Evolutionary conservation across 2,329 filamentous ascomycete genomes (phyloP), one percentile per base, ranked within the genome.

Genomic region (Paraphoma sp.): DNA sequence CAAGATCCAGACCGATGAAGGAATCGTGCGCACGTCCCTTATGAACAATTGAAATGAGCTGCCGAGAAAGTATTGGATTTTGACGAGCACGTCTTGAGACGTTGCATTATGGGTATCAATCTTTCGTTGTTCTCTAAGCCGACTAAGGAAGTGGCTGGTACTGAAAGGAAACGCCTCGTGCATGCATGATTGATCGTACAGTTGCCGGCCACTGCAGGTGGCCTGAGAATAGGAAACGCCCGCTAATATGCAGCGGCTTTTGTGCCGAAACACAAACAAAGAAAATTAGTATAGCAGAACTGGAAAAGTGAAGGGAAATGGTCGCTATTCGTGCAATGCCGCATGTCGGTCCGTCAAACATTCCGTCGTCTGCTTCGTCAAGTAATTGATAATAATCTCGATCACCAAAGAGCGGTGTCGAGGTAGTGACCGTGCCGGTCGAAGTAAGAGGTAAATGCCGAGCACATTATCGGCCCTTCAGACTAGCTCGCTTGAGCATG

Each of bases 401-500:
- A 36, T 23, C 33, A 36, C 33, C 33, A 48, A 40, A n/a, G 33
- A 29, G 8, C 33, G 46, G 46, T 48, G n/a, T 48, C 10, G 46
- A n/a, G 17, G 14, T 17, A 16, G 16, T n/a, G 8, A 12, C 29
- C 23, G 4, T 41, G 17, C 12, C n/a, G 18, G 12, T 14, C 29
- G 16, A 11, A 28, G 4, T 14, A 5, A 29, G 14, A 46, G 31
- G 31, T 30, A 10, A 18, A 42, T 10, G n/a, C 17, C 40, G 41
- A 16, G 33, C 38, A 5, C n/a, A 12, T 60, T 50, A 68, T 46
- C 69, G 59, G 44, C 62, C 65, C 49, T 72, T 74, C 43, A 69
- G 64, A 55, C 75, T 78, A 31, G 74, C 71, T 51, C 74, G 74
- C 64, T 74, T 74, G 51, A 78, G 65, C 29, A 78, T 58, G 18